These are phyloP conservation scores for Acanthamoeba sp. DNA, from an alignment of 208 protist genomes.

Conservation along the genomic window DNA sequence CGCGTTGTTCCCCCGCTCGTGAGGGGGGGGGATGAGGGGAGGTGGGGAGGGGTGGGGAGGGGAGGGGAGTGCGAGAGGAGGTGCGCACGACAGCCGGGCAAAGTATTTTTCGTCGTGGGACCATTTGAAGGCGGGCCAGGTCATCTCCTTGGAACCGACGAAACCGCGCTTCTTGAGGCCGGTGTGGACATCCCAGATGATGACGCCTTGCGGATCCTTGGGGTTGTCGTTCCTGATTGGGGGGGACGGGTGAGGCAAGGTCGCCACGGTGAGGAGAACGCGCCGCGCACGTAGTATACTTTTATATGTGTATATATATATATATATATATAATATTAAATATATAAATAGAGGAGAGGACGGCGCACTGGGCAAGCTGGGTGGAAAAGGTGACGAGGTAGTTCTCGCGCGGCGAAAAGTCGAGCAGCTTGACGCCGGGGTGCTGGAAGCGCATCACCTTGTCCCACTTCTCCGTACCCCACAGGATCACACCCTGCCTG, in stretches of 20 bases:
- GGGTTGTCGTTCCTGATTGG: conserved; percentile 45
- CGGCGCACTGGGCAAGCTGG: conserved; percentile 6
- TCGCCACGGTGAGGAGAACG: too few species aligned
- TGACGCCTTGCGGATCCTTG: conserved; percentile 60
- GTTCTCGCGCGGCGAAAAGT: conserved; percentile 65
- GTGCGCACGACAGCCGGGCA: conserved; percentile 22
- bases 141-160: conserved; percentile 29
- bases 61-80: not conserved
- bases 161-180: conserved; percentile 53
- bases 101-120: conserved; percentile 67
- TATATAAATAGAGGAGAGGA: not conserved
- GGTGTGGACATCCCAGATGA: conserved; percentile 70
- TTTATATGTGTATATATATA: too few species aligned
- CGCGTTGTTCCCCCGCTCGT: too few species aligned
- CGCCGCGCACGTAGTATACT: too few species aligned
- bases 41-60: not conserved
- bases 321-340: not conserved
- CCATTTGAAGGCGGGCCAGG: conserved; percentile 71
- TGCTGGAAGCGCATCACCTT: conserved; percentile 43
- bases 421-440: conserved; percentile 51
- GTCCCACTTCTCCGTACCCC: conserved; percentile 63
- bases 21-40: not conserved
- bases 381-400: conserved; percentile 72
- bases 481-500: conserved; percentile 60
- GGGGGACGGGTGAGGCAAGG: not conserved